Conservation (phyloP, 768 basidiomycete genomes). For the Russula abietina region DNA sequence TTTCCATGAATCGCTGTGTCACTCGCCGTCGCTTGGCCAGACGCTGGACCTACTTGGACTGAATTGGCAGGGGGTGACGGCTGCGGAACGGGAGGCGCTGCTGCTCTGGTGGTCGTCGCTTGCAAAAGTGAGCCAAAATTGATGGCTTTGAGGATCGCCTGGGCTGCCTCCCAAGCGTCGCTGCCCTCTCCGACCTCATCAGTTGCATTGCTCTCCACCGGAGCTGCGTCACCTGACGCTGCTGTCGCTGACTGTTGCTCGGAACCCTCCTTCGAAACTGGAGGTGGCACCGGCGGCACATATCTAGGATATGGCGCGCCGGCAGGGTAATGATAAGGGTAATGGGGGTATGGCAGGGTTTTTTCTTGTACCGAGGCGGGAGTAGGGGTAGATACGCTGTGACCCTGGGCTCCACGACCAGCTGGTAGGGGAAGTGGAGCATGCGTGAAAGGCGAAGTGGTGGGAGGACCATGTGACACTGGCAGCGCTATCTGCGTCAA, state of each 20-base stretch:
- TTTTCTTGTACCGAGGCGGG: slow-evolving; percentile 29
- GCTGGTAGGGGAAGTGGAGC: slow-evolving; percentile 12
- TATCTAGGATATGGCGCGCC: slow-evolving; percentile 30
- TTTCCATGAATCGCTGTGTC: slow-evolving; percentile 12
- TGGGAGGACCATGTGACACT: slow-evolving; percentile 1
- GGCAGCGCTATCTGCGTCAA: slow-evolving; percentile 29
- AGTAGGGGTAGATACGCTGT: slow-evolving; percentile 34
- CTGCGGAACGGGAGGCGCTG: slow-evolving; percentile 16
- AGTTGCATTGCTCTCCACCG: slow-evolving; percentile 13
- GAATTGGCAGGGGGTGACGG: not conserved
- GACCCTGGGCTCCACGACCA: slow-evolving; percentile 18
- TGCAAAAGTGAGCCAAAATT: slow-evolving; percentile 57
- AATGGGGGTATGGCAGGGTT: slow-evolving; percentile 34
- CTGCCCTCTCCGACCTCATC: slow-evolving; percentile 38
- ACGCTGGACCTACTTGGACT: not conserved
- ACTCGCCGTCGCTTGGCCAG: not conserved
- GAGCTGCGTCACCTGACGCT: not conserved
- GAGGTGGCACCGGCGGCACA: slow-evolving; percentile 26
- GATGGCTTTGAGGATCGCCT: slow-evolving; percentile 71
- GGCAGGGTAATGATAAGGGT: slow-evolving; percentile 39
- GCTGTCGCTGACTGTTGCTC: slow-evolving; percentile 1
- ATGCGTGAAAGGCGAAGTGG: slow-evolving; percentile 17
- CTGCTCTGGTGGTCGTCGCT: slow-evolving; percentile 29
- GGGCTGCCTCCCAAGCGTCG: slow-evolving; percentile 72
- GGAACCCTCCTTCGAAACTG: slow-evolving; percentile 7